These are phyloP conservation scores for Antitrichia curtipendula DNA, from an alignment of 225 moss, liverwort and hornwort species.

Conservation along the genomic window DNA sequence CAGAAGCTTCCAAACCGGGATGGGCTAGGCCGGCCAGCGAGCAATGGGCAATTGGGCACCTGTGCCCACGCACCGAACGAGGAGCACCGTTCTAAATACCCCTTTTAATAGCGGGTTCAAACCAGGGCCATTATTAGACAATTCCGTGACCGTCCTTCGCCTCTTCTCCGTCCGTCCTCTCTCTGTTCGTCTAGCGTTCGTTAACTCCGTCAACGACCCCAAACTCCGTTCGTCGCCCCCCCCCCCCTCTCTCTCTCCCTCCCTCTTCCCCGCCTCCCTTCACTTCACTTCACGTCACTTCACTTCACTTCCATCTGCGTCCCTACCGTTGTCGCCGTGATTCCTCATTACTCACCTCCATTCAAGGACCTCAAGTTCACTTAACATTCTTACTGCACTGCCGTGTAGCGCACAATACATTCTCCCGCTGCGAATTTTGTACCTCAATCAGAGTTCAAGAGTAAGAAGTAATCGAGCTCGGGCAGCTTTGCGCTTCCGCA, in stretches of 20 bases:
- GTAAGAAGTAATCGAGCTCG: background rate
- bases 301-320: background rate
- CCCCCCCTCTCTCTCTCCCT: too few species aligned
- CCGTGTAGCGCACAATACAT: background rate
- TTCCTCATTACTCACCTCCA: background rate
- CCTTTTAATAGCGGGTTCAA: background rate
- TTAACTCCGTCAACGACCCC: background rate
- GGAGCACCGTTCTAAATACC: background rate
- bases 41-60: background rate
- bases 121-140: conserved; percentile 9
- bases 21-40: background rate
- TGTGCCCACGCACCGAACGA: background rate
- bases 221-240: background rate
- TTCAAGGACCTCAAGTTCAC: background rate
- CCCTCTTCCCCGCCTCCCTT: background rate
- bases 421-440: background rate
- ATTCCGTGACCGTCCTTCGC: background rate
- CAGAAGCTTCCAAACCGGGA: background rate
- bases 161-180: background rate
- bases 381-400: background rate
- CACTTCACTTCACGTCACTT: background rate
- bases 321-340: background rate
- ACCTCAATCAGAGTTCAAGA: background rate
- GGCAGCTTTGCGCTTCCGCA: background rate
- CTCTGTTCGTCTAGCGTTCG: background rate